Conservation (phyloP, 2,329 filamentous ascomycete species). For the Phoma sp. region DNA sequence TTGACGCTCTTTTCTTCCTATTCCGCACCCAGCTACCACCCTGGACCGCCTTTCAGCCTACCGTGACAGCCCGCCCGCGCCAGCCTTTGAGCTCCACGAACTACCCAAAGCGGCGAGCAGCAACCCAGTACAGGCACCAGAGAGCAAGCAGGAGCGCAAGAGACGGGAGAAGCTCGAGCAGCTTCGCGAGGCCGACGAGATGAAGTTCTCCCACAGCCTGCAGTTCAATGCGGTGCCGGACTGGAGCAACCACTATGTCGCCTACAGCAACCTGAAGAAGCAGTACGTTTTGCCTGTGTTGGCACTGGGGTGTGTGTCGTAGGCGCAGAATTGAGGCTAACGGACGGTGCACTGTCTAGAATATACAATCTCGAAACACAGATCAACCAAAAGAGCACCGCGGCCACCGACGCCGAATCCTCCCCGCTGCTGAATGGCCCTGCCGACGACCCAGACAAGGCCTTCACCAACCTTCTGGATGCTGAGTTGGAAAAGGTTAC, state of each 20-base stretch:
- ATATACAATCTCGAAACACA: conserved; percentile 96
- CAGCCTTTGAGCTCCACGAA: conserved; percentile 45
- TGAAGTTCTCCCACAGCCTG: conserved; percentile 99
- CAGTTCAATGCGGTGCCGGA: conserved; percentile 99
- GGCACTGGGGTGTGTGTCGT: neutral
- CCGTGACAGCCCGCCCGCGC: conserved; percentile 26
- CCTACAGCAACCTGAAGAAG: conserved; percentile 99
- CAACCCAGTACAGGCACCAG: conserved; percentile 13
- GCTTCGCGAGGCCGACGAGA: conserved; percentile 80
- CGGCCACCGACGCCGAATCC: conserved; percentile 74
- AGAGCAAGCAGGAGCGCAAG: conserved; percentile 51
- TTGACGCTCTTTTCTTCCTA: conserved; percentile 13
- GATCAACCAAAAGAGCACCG: conserved; percentile 66
- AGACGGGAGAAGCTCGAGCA: conserved; percentile 70
- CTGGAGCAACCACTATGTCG: conserved; percentile 98
- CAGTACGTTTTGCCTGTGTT: conserved; percentile 66
- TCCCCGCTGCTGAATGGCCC: conserved; percentile 78
- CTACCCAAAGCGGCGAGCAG: conserved; percentile 18
- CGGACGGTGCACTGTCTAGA: conserved; percentile 55
- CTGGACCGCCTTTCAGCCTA: conserved; percentile 35
- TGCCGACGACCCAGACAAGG: conserved; percentile 73
- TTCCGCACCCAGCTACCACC: conserved; percentile 25
- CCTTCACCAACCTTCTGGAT: conserved; percentile 83
- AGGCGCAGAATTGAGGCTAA: conserved; percentile 27
- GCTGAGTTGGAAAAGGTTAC: conserved; percentile 93